Base-by-base conservation (phyloP, 768 basidiomycete genomes). In the Podaxis sp. region DNA sequence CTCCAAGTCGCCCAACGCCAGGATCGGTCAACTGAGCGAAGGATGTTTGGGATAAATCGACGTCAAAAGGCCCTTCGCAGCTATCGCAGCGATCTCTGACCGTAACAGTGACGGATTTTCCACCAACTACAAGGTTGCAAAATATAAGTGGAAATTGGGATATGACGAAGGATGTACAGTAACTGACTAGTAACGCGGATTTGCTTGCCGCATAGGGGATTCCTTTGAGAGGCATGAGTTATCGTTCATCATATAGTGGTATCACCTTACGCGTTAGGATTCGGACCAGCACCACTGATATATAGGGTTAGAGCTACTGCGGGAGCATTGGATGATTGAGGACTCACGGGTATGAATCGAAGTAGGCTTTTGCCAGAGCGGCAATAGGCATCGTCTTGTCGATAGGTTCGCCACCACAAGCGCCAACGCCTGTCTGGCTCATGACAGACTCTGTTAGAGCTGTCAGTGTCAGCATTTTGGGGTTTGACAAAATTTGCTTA, bases 121-220 rank as follows among this genome's bases (percentile, higher is more conserved):
- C 57, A 8, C 30, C 15, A 37, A 49, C 57, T 58, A 24, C 4
- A 50, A 6, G 24, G 10, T 50, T 12, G 24, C 4, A 24, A 22
- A 15, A 22, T n/a, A 7, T 30, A 8, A 50, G 26, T 37, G 46
- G 4, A 12, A 11, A 8, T 15, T 15, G 44, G 20, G 26, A 37
- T 13, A 20, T 58, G 41, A 13, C 5, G 5, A 36, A 28, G 13
- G 24, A 50, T 17, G 36, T n/a, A n/a, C n/a, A n/a, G n/a, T 17
- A n/a, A 12, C 57, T 58, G n/a, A 58, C 57, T 12, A 4, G 46
- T 49, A 10, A 58, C 57, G 3, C 17, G 13, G 30, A 58, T 36
- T 40, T 50, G 7, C 46, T 58, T 58, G 15, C 57, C 57, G 30
- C 58, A 59, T 17, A 59, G 15, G 36, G 58, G 58, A 20, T 59